phyloP scores from a whole-genome alignment of 164 flowering plant genomes.

The Cinnamomum micranthum region DNA sequence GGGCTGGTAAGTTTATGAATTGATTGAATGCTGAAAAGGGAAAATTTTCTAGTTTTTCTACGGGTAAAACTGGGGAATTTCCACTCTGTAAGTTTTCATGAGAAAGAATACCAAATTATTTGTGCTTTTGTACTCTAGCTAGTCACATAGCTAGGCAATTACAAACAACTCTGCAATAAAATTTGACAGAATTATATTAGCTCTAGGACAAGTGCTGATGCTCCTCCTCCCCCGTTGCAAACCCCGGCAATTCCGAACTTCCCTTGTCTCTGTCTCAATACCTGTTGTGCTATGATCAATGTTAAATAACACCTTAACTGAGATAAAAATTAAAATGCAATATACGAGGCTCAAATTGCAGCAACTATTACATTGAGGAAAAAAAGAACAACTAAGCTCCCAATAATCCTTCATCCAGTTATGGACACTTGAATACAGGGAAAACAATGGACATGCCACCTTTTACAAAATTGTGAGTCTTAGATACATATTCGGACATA shows the following conservation, averaged over 20 bases:
- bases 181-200: slow-evolving; percentile 50
- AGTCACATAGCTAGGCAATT: background rate
- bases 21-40: too few relatives aligned
- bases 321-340: background rate
- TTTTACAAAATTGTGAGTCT: too few relatives aligned
- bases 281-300: slow-evolving; percentile 33
- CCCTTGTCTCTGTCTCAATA: slow-evolving; percentile 60
- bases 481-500: too few relatives aligned
- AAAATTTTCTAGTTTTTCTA: too few relatives aligned
- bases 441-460: too few relatives aligned
- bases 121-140: background rate
- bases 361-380: background rate
- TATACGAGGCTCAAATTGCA: background rate
- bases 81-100: too few relatives aligned
- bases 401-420: too few relatives aligned
- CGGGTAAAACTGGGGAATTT: too few relatives aligned
- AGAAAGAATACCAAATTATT: background rate
- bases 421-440: too few relatives aligned
- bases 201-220: slow-evolving; percentile 80
- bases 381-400: too few relatives aligned
- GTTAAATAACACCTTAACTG: background rate
- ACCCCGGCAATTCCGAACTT: slow-evolving; percentile 65
- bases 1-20: too few relatives aligned
- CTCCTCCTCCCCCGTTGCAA: slow-evolving; percentile 93
- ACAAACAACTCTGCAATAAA: slow-evolving; percentile 9